A percentile compares a stretch with the other conserved stretches of the same genome.
These are phyloP conservation scores for Ascochyta fabae DNA, from an alignment of 2,329 filamentous ascomycete species.

Conservation along the genomic window DNA sequence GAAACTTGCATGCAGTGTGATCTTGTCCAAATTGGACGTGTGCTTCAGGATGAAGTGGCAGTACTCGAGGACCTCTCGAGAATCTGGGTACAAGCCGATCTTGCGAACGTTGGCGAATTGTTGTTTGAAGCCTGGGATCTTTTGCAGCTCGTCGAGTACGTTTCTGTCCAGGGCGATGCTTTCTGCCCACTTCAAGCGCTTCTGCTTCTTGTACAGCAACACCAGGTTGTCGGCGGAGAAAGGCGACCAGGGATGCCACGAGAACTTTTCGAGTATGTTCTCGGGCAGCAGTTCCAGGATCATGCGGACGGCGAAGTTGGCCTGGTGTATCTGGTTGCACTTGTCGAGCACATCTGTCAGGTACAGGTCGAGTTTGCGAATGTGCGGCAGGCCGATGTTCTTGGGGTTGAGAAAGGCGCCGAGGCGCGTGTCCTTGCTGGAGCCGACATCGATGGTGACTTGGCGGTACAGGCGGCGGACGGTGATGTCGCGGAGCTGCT, in stretches of 20 bases:
- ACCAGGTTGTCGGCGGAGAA: slow-evolving; percentile 57
- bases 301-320: slow-evolving; percentile 57
- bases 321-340: slow-evolving; percentile 54
- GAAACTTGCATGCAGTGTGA: slow-evolving; percentile 57
- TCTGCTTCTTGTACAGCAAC: slow-evolving; percentile 57
- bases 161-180: slow-evolving; percentile 54
- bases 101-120: slow-evolving; percentile 53
- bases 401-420: slow-evolving; percentile 54
- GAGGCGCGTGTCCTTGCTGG: slow-evolving; percentile 52
- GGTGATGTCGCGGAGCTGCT: slow-evolving; percentile 55
- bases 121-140: slow-evolving; percentile 48
- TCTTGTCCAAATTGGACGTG: slow-evolving; percentile 51
- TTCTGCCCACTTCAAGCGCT: slow-evolving; percentile 57
- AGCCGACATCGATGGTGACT: slow-evolving; percentile 56
- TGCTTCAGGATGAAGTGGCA: slow-evolving; percentile 54
- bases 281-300: slow-evolving; percentile 57
- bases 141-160: slow-evolving; percentile 52
- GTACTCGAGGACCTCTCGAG: slow-evolving; percentile 52
- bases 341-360: slow-evolving; percentile 54
- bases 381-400: slow-evolving; percentile 56
- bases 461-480: slow-evolving; percentile 55
- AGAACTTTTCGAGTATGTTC: slow-evolving; percentile 57
- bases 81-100: slow-evolving; percentile 57
- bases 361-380: slow-evolving; percentile 56
- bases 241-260: slow-evolving; percentile 58